Percentiles rank a stretch among this genome's conserved stretches.
Conservation (phyloP, 352 stramenopile species). For the Globisporangium abappressorium region DNA sequence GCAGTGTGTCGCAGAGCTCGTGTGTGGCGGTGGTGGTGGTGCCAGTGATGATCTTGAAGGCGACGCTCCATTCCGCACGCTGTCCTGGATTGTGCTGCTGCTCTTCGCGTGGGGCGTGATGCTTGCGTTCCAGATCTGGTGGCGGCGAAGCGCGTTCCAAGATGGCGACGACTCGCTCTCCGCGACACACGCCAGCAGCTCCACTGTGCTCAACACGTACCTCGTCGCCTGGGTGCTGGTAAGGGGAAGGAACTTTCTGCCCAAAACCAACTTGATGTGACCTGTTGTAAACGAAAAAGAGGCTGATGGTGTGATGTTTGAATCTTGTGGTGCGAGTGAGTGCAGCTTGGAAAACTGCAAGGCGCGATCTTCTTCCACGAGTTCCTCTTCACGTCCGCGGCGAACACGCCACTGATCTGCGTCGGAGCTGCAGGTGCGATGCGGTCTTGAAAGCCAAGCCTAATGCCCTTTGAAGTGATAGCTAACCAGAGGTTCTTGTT, state of each 20-base stretch:
- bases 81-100: slow-evolving; percentile 16
- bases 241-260: neutral
- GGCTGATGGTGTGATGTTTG: neutral
- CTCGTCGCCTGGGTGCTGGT: slow-evolving; percentile 19
- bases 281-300: neutral
- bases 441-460: neutral
- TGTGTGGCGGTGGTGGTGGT: neutral
- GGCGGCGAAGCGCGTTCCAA: slow-evolving; percentile 14
- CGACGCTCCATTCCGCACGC: neutral
- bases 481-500: neutral
- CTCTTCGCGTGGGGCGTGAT: slow-evolving; percentile 21
- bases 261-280: too few species aligned
- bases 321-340: neutral
- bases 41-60: neutral
- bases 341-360: slow-evolving; percentile 18
- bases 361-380: slow-evolving; percentile 22
- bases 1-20: slow-evolving; percentile 22
- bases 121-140: slow-evolving; percentile 18
- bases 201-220: slow-evolving; percentile 15
- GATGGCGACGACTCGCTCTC: neutral
- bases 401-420: slow-evolving; percentile 2
- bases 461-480: neutral
- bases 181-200: slow-evolving; percentile 1
- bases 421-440: slow-evolving; percentile 9
- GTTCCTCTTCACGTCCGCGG: neutral